Base-by-base conservation (phyloP, 345 rosid genomes). In the Excoecaria agallocha region DNA sequence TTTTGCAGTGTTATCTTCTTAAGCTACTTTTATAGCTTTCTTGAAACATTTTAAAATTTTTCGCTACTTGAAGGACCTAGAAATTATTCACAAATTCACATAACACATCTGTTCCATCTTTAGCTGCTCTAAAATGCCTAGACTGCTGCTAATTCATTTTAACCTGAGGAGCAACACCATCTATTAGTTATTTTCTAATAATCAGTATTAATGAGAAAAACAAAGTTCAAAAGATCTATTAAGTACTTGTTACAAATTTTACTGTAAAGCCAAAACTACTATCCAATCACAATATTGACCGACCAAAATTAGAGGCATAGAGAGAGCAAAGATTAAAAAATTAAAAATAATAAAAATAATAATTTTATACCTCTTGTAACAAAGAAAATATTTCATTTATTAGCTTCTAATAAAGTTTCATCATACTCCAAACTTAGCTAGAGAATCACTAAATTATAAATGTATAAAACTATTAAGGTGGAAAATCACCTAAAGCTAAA, bases 361-460 rank as follows among this genome's bases (percentile, higher is more conserved):
- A 38, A 62, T 12, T 8, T 64, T 64, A 30, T 64, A 64, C 68
- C 50, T 64, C 39, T n/a, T 64, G 24, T 41, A 64, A 64, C 22
- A 17, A 30, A 64, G 20, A 64, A 62, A 12, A 64, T 6, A 39
- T 64, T 20, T 39, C 68, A 7, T 64, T 64, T 64, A 64, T 64
- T 41, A 41, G 41, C 38, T 11, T 64, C 41, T 41, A 64, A 45
- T 39, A 25, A 41, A 16, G 11, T 64, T 64, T 39, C 68, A 11
- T 64, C 68, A 64, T 64, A 64, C 68, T 64, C 68, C 50, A 41
- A 64, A 39, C 24, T 16, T 39, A 64, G 68, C 68, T 64, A 19
- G 65, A 37, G 30, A 57, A 57, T 20, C 62, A 22, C 64, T 62
- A 0, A n/a, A 20, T 7, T 10, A 56, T 2, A 22, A 56, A 19